Evolutionary conservation across 2,329 filamentous ascomycete species (phyloP).

Genomic region (Lasiodiplodia theobromae): DNA sequence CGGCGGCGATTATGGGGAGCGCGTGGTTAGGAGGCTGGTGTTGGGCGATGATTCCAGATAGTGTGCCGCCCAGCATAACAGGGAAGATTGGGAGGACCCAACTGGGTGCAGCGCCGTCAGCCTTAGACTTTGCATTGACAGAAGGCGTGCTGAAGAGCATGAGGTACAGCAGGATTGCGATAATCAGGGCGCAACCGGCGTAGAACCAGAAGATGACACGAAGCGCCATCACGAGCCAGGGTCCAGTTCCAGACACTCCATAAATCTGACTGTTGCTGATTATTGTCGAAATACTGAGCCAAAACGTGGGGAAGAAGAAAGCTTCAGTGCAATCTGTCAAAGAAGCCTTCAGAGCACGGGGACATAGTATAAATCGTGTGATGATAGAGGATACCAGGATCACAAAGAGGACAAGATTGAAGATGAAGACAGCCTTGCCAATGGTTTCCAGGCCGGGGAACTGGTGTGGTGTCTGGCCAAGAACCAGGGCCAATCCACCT

Average conservation of each 20-base stretch:
- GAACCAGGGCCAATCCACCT: slow-evolving; percentile 55
- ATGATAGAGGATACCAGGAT: slow-evolving; percentile 40
- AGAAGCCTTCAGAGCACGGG: slow-evolving; percentile 53
- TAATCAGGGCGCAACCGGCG: slow-evolving; percentile 47
- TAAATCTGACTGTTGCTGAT: slow-evolving; percentile 51
- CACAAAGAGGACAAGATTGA: slow-evolving; percentile 58
- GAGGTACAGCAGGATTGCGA: slow-evolving; percentile 62
- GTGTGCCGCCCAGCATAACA: slow-evolving; percentile 74
- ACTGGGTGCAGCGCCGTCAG: slow-evolving; percentile 76
- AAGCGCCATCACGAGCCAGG: slow-evolving; percentile 51
- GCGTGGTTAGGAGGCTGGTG: slow-evolving; percentile 64
- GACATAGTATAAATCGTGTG: slow-evolving; percentile 55
- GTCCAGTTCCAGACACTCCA: slow-evolving; percentile 47
- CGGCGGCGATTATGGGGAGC: slow-evolving; percentile 71
- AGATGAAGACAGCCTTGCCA: slow-evolving; percentile 59
- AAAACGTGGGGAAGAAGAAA: slow-evolving; percentile 57
- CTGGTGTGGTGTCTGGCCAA: slow-evolving; percentile 51
- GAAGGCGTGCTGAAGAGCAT: slow-evolving; percentile 61
- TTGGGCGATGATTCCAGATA: slow-evolving; percentile 69
- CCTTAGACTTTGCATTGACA: slow-evolving; percentile 51
- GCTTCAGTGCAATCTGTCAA: slow-evolving; percentile 60
- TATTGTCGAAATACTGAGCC: slow-evolving; percentile 51
- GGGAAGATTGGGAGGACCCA: slow-evolving; percentile 80
- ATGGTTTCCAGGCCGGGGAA: slow-evolving; percentile 60
- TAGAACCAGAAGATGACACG: slow-evolving; percentile 54